Percentiles rank a stretch among this genome's conserved stretches.
phyloP scores from a whole-genome alignment of 805 yeast species.

The Zygosaccharomyces lentus region DNA sequence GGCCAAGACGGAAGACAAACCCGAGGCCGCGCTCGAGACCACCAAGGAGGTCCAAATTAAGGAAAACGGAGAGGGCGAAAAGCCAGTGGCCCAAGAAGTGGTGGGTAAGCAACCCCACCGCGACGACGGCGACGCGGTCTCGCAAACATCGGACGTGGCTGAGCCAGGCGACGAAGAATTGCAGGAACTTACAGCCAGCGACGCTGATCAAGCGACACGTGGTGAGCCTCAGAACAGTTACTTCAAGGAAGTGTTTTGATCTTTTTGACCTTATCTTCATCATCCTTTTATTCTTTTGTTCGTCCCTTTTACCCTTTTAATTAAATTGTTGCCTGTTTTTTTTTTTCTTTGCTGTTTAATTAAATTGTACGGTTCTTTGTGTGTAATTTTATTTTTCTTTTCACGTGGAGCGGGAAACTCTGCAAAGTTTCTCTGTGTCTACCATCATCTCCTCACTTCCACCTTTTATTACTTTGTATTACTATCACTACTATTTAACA shows the following conservation, averaged over 20 bases:
- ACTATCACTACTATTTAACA: constrained; percentile 5
- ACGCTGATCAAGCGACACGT: not conserved
- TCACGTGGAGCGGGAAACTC: not conserved
- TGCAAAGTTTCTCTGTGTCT: not conserved
- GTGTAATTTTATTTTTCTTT: not conserved
- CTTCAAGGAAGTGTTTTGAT: constrained; percentile 29
- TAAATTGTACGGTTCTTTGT: constrained; percentile 1
- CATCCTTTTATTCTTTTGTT: not conserved
- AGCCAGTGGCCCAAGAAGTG: no score
- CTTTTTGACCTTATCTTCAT: not conserved
- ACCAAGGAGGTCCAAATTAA: no score
- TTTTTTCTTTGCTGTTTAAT: not conserved
- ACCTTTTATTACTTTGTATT: not conserved
- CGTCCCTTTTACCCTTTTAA: not conserved
- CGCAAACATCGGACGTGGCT: not conserved
- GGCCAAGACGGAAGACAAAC: no score
- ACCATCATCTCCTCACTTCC: not conserved
- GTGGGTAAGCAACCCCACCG: not conserved
- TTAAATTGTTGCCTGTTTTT: not conserved
- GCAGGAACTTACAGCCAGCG: constrained; percentile 17
- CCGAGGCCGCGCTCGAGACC: no score
- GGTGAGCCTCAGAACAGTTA: constrained; percentile 17
- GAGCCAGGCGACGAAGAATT: constrained; percentile 2
- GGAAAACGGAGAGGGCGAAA: no score
- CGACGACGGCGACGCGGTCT: not conserved